Base-by-base conservation (phyloP, 768 basidiomycete genomes). In the Tremella mesenterica region DNA sequence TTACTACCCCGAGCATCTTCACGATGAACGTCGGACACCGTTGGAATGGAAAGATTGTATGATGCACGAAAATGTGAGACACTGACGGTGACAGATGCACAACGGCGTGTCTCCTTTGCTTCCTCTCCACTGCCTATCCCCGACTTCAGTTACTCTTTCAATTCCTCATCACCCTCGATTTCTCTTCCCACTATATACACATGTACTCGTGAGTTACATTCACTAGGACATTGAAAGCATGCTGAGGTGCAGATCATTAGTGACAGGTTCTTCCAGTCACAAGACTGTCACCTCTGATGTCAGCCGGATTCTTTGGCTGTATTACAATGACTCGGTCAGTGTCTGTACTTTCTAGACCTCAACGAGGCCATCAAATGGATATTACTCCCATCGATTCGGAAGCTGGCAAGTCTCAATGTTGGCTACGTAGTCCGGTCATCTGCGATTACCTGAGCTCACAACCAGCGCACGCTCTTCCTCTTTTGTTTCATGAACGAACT, bases 171-270 rank as follows among this genome's bases (percentile, higher is more conserved):
- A 83, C 92, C 0, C 81, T 99, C 53, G 95, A 99, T 73, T 99
- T 99, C 72, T 85, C 86, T 64, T 93, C 89, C 62, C 95, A 97
- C 75, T 97, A 97, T 75, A 96, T 97, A 83, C 95, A 97, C 74
- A 99, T 97, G 95, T 95, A 96, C 74, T 95, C 93, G 93, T 92
- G 64, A 48, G 80, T 65, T 30, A 10, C 29, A 3, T 54, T 45
- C 21, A n/a, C 50, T 45, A 14, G 7, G 9, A 14, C 7, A 14
- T 20, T 16, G 31, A 18, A 16, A 29, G n/a, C 38, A 20, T 20
- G 41, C 50, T 53, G 4, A 39, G 1, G 31, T 28, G 20, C 61
- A 99, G 93, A 67, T 93, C 93, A 28, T 81, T 99, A n/a, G 81
- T 86, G 18, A 95, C 92, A 20, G 95, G 95, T 23, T 87, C 90